phyloP scores from a whole-genome alignment of 208 protist species.

The Novymonas esmeraldas region DNA sequence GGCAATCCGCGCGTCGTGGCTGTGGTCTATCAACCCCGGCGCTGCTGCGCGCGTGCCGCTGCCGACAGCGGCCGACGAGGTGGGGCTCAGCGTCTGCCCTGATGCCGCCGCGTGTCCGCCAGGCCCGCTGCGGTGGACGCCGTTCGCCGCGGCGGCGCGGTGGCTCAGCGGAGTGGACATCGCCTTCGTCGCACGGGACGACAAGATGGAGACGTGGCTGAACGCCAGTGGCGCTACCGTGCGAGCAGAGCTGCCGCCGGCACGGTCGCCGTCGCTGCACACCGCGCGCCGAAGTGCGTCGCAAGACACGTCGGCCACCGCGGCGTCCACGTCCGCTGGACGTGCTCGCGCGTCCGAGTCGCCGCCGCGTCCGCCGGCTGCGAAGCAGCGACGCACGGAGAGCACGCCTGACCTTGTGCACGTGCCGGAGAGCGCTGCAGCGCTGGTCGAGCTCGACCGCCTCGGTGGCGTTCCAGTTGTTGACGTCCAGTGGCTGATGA shows the following conservation, averaged over 20 bases:
- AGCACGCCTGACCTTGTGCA: constrained; percentile 38
- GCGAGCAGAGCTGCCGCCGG: constrained; percentile 15
- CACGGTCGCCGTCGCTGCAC: not conserved
- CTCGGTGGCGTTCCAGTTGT: constrained; percentile 41
- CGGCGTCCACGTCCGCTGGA: too few species aligned
- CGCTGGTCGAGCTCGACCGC: constrained; percentile 11
- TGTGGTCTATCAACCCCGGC: constrained; percentile 31
- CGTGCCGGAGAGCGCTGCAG: constrained; percentile 19
- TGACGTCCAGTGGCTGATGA: constrained; percentile 39
- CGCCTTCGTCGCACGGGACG: constrained; percentile 24
- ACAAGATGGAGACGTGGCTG: constrained; percentile 35
- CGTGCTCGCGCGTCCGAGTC: constrained; percentile 7
- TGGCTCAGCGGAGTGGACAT: constrained; percentile 20
- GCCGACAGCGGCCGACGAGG: constrained; percentile 13
- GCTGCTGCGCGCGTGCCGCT: constrained; percentile 11
- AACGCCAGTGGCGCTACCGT: constrained; percentile 21
- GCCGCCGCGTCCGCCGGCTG: not conserved
- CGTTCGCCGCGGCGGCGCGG: constrained; percentile 10
- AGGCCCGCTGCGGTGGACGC: constrained; percentile 18
- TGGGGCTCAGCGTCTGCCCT: not conserved
- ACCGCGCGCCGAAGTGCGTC: not conserved
- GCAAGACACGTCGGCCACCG: too few species aligned
- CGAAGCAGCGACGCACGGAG: constrained; percentile 10
- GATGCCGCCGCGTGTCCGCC: not conserved
- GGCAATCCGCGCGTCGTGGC: constrained; percentile 43